Evolutionary conservation across 2,329 filamentous ascomycete species (phyloP).

Genomic region (Seiridium unicorne): DNA sequence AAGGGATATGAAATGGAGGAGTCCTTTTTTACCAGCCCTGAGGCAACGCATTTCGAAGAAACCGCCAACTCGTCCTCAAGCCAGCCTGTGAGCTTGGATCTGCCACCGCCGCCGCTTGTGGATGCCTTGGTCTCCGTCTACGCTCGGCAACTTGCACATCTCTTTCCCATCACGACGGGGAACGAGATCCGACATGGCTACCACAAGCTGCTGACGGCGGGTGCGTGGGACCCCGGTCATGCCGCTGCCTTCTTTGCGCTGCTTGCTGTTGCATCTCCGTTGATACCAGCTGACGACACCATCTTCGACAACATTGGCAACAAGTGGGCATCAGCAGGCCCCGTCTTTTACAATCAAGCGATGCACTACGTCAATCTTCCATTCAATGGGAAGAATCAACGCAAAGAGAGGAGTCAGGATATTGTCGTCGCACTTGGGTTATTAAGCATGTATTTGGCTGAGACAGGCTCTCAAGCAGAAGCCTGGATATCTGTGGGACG

Average conservation of each 20-base stretch:
- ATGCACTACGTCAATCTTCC: not conserved
- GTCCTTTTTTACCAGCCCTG: not conserved
- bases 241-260: not conserved
- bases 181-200: not conserved
- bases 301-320: not conserved
- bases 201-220: not conserved
- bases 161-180: not conserved
- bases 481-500: not conserved
- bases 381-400: not conserved
- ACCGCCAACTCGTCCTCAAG: too few relatives aligned
- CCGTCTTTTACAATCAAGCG: not conserved
- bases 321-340: not conserved
- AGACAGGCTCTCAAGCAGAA: not conserved
- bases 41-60: not conserved
- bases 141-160: not conserved
- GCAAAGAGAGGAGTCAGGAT: not conserved
- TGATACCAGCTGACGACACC: not conserved
- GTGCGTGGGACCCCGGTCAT: not conserved
- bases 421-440: not conserved
- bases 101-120: not conserved
- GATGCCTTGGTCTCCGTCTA: not conserved
- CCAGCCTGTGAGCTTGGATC: not conserved
- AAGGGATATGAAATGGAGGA: not conserved
- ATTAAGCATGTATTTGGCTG: not conserved
- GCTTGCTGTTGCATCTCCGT: not conserved